Conservation (phyloP, 2,329 filamentous ascomycete genomes). For the Cercospora janseana region DNA sequence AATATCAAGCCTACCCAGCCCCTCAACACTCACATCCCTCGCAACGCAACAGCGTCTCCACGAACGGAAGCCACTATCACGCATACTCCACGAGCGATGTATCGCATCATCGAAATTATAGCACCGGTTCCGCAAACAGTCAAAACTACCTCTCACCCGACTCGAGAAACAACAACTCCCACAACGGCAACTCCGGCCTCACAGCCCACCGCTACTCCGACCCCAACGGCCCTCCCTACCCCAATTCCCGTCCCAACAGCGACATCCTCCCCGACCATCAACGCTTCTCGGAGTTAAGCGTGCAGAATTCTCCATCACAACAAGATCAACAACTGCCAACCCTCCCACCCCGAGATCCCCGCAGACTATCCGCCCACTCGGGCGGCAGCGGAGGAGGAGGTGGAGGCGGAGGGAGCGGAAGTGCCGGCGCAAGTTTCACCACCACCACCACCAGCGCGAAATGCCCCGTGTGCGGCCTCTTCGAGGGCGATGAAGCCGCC, state of each 20-base stretch:
- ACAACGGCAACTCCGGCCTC: neutral
- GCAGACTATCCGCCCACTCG: neutral
- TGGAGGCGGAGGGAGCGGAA: too few species aligned
- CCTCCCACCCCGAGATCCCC: constrained; percentile 5
- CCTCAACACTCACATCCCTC: constrained; percentile 19
- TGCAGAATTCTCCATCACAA: constrained; percentile 18
- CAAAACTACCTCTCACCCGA: neutral
- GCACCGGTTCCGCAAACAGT: constrained; percentile 1
- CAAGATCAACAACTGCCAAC: constrained; percentile 7
- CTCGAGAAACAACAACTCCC: neutral
- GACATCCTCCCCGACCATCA: constrained; percentile 27
- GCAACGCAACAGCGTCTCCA: constrained; percentile 16
- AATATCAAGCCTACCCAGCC: constrained; percentile 24
- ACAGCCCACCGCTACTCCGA: constrained; percentile 15
- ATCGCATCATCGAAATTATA: constrained; percentile 9
- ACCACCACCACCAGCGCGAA: constrained; percentile 18
- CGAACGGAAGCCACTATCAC: constrained; percentile 13
- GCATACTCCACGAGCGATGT: constrained; percentile 3
- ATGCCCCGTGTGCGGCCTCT: constrained; percentile 36
- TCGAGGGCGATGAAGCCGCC: constrained; percentile 38
- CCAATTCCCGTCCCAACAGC: constrained; percentile 18
- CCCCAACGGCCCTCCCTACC: constrained; percentile 15
- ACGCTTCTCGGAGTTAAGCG: constrained; percentile 23
- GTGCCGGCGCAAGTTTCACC: neutral
- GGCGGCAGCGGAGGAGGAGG: neutral